A percentile compares a stretch with the other conserved stretches of the same genome.
These are phyloP conservation scores for Cephaloascus fragrans DNA, from an alignment of 805 yeast species.

Conservation along the genomic window DNA sequence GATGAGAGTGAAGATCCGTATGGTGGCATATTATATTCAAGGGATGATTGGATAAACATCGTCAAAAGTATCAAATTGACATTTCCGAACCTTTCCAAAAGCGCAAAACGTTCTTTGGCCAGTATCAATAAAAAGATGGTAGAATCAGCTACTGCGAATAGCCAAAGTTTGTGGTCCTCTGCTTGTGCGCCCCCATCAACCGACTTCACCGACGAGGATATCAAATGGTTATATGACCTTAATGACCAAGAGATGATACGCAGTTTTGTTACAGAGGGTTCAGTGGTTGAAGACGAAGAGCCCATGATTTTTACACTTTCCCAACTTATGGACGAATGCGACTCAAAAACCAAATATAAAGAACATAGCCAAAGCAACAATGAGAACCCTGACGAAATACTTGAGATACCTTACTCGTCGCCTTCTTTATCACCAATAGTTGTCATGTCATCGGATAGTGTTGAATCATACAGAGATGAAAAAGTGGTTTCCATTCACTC, in stretches of 20 bases:
- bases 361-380: neutral
- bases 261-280: neutral
- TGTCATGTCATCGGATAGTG: neutral
- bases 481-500: too few species aligned
- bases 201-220: slow-evolving; percentile 8
- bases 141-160: neutral
- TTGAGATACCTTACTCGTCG: neutral
- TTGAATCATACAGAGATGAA: neutral
- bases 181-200: slow-evolving; percentile 7
- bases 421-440: neutral
- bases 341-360: neutral
- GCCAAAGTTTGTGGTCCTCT: slow-evolving; percentile 5
- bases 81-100: slow-evolving; percentile 14
- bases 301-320: neutral
- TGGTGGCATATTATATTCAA: slow-evolving; percentile 10
- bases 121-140: slow-evolving; percentile 8
- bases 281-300: neutral
- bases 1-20: neutral
- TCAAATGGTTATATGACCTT: slow-evolving; percentile 9
- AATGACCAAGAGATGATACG: slow-evolving; percentile 1
- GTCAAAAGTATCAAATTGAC: slow-evolving; percentile 9
- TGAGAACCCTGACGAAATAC: neutral
- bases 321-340: neutral
- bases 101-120: slow-evolving; percentile 12
- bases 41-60: slow-evolving; percentile 17